A percentile compares a stretch with the other conserved stretches of the same genome.
Conservation (phyloP, 352 stramenopile species). For the Achlya hypogyna region DNA sequence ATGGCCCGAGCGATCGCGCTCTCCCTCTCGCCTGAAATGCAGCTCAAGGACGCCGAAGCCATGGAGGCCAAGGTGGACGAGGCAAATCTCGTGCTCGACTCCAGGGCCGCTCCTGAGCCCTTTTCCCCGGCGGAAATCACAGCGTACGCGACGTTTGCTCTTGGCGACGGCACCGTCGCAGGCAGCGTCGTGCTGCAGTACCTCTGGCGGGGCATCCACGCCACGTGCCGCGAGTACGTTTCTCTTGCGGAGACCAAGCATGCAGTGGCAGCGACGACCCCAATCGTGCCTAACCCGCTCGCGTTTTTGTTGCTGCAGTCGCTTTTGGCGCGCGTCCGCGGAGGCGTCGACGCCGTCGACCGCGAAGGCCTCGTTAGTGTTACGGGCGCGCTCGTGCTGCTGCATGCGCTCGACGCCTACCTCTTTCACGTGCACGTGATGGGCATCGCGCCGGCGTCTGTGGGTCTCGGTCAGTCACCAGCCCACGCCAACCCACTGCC, state of each 20-base stretch:
- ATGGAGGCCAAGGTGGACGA: neutral
- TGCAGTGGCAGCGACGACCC: conserved; percentile 42
- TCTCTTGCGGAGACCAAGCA: conserved; percentile 33
- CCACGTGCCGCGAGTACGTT: conserved; percentile 65
- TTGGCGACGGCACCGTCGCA: conserved; percentile 32
- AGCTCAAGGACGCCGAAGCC: conserved; percentile 47
- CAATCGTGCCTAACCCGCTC: conserved; percentile 71
- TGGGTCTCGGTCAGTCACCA: conserved; percentile 66
- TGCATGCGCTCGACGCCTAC: conserved; percentile 66
- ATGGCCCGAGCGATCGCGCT: conserved; percentile 82
- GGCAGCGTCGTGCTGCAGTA: conserved; percentile 40
- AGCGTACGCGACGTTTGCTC: conserved; percentile 49
- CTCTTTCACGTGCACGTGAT: conserved; percentile 81
- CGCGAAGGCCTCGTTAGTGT: conserved; percentile 32
- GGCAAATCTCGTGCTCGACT: neutral
- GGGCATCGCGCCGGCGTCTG: conserved; percentile 63
- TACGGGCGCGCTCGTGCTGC: conserved; percentile 44
- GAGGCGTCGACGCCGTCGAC: neutral
- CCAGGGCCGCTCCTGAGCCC: too few relatives aligned
- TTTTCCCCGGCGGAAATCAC: conserved; percentile 69
- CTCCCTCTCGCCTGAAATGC: conserved; percentile 77
- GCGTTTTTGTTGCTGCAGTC: conserved; percentile 86
- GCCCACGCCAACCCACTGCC: conserved; percentile 49
- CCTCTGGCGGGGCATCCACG: conserved; percentile 51
- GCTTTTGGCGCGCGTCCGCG: conserved; percentile 31